Percentiles rank a stretch among this genome's conserved stretches.
Evolutionary conservation across 2,329 filamentous ascomycete species (phyloP).

Genomic region (Zymoseptoria ardabiliae): DNA sequence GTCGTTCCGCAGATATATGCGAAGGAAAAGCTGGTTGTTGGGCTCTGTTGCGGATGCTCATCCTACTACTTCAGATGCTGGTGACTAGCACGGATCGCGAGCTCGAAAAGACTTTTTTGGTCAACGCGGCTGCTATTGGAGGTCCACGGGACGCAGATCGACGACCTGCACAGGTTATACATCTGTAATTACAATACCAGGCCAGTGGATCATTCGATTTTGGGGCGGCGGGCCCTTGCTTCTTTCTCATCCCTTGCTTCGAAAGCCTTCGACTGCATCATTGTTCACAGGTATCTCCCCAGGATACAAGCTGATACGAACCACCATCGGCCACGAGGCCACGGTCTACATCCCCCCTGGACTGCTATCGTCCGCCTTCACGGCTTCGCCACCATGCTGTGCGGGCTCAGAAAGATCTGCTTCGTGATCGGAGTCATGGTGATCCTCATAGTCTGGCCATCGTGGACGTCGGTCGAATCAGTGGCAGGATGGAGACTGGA

Average conservation of each 20-base stretch:
- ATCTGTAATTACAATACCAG: background rate
- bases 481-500: background rate
- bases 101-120: background rate
- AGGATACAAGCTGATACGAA: too few species aligned
- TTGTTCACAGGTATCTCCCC: too few species aligned
- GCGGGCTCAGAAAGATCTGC: too few species aligned
- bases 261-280: too few species aligned
- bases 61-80: background rate
- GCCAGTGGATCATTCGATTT: too few species aligned
- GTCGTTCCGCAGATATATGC: slow-evolving; percentile 58
- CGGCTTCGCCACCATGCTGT: too few species aligned
- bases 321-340: too few species aligned
- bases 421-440: background rate
- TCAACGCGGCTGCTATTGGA: slow-evolving; percentile 9
- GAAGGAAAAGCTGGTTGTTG: slow-evolving; percentile 29
- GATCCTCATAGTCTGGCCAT: background rate
- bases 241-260: too few species aligned
- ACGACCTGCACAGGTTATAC: background rate
- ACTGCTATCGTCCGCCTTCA: too few species aligned
- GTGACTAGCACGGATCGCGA: background rate
- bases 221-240: too few species aligned
- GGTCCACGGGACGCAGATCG: slow-evolving; percentile 2
- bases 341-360: too few species aligned
- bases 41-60: slow-evolving; percentile 23
- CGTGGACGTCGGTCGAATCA: background rate